A percentile compares a stretch with the other conserved stretches of the same genome.
Evolutionary conservation across 2,329 filamentous ascomycete species (phyloP).

Genomic region (Claviceps monticola): DNA sequence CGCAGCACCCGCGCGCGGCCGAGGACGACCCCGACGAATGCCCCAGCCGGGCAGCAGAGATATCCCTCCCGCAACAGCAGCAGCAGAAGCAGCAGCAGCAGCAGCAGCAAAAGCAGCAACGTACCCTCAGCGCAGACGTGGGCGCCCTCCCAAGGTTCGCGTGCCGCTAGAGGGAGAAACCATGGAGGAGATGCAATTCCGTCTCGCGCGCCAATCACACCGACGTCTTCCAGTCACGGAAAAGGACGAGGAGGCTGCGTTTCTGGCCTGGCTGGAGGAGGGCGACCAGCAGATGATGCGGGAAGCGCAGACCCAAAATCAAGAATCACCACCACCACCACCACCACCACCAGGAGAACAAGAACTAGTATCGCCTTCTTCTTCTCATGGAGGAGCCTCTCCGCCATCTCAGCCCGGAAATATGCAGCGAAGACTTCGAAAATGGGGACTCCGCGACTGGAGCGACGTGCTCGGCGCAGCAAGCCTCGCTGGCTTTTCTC

Average conservation of each 20-base stretch:
- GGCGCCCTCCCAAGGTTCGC: constrained; percentile 27
- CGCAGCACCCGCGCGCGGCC: constrained; percentile 6
- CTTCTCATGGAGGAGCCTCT: neutral
- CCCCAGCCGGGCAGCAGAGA: constrained; percentile 1
- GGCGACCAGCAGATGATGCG: constrained; percentile 12
- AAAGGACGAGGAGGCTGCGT: constrained; percentile 16
- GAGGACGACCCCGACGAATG: constrained; percentile 14
- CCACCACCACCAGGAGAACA: neutral
- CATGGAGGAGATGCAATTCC: constrained; percentile 29
- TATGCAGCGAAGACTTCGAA: constrained; percentile 14
- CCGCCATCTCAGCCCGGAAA: constrained; percentile 1
- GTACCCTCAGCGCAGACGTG: constrained; percentile 12
- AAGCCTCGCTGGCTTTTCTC: constrained; percentile 56
- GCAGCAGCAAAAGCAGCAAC: neutral
- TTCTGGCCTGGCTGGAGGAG: constrained; percentile 20
- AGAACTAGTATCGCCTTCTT: neutral
- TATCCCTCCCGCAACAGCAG: neutral
- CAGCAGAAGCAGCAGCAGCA: constrained; percentile 1
- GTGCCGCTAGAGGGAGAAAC: constrained; percentile 29
- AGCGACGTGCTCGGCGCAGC: constrained; percentile 71
- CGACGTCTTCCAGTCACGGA: constrained; percentile 15
- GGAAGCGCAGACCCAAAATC: neutral
- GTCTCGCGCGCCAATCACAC: constrained; percentile 31
- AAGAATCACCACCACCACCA: neutral
- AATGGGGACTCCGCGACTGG: constrained; percentile 57